Conservation (phyloP, 495 filamentous ascomycete species). For the Letharia columbiana region DNA sequence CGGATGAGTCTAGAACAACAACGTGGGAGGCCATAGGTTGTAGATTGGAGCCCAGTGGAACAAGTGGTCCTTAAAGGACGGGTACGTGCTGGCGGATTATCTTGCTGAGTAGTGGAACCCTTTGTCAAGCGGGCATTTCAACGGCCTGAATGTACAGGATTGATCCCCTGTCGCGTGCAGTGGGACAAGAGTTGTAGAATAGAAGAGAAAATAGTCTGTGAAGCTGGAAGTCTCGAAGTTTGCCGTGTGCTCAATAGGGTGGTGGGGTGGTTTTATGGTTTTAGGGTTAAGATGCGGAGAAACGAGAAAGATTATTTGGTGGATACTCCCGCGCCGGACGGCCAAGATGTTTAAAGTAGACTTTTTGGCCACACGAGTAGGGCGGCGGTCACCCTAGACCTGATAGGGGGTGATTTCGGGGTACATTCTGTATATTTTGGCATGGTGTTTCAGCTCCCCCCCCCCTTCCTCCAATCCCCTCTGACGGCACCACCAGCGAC, state of each 20-base stretch:
- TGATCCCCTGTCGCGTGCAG: neutral
- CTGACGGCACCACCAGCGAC: neutral
- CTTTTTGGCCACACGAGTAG: no score
- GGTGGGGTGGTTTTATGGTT: no score
- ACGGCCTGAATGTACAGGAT: neutral
- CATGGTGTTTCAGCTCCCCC: no score
- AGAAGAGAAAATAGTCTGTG: neutral
- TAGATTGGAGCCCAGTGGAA: neutral
- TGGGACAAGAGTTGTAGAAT: neutral
- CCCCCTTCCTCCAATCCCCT: no score
- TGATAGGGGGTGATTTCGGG: no score
- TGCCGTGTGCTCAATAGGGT: neutral
- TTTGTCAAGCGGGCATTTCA: neutral
- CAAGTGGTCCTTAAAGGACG: neutral
- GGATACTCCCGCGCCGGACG: no score
- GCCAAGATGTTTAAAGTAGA: no score
- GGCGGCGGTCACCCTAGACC: no score
- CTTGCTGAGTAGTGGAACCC: neutral
- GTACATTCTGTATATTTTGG: no score
- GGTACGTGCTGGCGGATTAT: neutral
- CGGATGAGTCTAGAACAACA: conserved; percentile 71
- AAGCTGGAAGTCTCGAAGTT: neutral
- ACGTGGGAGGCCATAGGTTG: conserved; percentile 75
- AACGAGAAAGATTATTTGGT: no score
- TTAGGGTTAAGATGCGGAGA: no score